Evolutionary conservation across 768 basidiomycete species (phyloP), one percentile per base, ranked within the genome.

Genomic region (Calocybe gangraenosa): DNA sequence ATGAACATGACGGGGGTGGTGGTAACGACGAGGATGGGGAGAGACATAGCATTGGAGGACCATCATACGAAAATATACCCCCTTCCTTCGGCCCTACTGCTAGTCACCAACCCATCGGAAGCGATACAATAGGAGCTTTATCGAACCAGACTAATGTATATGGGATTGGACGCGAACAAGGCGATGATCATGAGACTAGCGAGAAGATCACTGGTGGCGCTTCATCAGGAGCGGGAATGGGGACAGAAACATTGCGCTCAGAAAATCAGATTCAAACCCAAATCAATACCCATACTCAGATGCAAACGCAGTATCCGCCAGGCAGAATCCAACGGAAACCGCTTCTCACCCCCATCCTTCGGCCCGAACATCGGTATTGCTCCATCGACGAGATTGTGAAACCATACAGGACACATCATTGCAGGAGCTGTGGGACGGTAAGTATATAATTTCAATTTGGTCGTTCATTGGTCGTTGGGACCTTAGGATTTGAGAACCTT

Each of bases 391-490:
- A 65, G 19, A 70, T 90, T 34, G 64, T 86, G 42, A 92, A 90
- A 59, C 90, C 90, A 0, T 74, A 77, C 47, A 63, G 89, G 33
- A 64, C 87, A 8, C 90, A 92, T 62, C 90, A 93, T 60, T 93
- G 90, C 62, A 71, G 86, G 25, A 66, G 68, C 32, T 93, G 91
- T 66, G 90, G 86, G n/a, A 89, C 80, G 9, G 87, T 89, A 50
- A 57, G 84, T n/a, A n/a, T n/a, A n/a, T n/a, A n/a, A n/a, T n/a
- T n/a, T n/a, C n/a, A n/a, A n/a, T n/a, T n/a, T n/a, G n/a, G n/a
- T n/a, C n/a, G n/a, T n/a, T n/a, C n/a, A n/a, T n/a, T n/a, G n/a
- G n/a, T n/a, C n/a, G n/a, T n/a, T n/a, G n/a, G n/a, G n/a, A n/a
- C n/a, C n/a, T n/a, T n/a, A n/a, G n/a, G n/a, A n/a, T n/a, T n/a